Evolutionary conservation across 2,329 filamentous ascomycete species (phyloP), one percentile per base, ranked within the genome.

Genomic region (Talaromyces piceae): DNA sequence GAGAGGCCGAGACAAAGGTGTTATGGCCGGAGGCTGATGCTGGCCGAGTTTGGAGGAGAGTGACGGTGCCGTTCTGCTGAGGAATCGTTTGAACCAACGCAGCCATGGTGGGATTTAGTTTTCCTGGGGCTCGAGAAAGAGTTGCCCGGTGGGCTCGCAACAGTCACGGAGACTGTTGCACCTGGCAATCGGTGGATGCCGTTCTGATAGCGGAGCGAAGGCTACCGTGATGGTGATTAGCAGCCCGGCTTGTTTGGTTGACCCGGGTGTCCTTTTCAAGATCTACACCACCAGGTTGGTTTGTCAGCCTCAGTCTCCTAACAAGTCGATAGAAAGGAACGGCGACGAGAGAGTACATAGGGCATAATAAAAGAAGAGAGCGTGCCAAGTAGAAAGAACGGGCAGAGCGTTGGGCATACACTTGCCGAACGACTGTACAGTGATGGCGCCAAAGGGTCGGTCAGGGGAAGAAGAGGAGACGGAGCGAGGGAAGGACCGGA

Each of bases 1-100:
- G 64, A 11, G 63, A 60, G 25, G 65, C 53, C 18, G 60, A 58
- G 49, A 63, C 57, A 54, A 84, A 81, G 60, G 79, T 79, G 63
- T 77, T 43, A 4, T 48, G 49, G 6, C 48, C 79, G 51, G 80
- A 79, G 39, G 81, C 77, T 54, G 86, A 84, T 50, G 78, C 77
- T 56, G 84, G 81, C 67, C 84, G 81, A 61, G 84, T 80, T 69
- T 89, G 86, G 63, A 91, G 82, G 79, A 90, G 86, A 23, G 52
- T 54, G 62, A 83, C 78, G 59, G 86, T 83, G 69, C 78, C 77
- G 64, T 83, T 82, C 71, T 88, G 85, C 73, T 88, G 84, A 63
- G 87, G 81, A 67, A 87, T 87, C 56, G 85, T 82, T 74, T 91
- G 88, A 65, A 91, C 85, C 76, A 91, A 78, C 70, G 87, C 86